Base-by-base conservation (phyloP, 1,284 basidiomycete genomes). In the Xanthoconium separans region DNA sequence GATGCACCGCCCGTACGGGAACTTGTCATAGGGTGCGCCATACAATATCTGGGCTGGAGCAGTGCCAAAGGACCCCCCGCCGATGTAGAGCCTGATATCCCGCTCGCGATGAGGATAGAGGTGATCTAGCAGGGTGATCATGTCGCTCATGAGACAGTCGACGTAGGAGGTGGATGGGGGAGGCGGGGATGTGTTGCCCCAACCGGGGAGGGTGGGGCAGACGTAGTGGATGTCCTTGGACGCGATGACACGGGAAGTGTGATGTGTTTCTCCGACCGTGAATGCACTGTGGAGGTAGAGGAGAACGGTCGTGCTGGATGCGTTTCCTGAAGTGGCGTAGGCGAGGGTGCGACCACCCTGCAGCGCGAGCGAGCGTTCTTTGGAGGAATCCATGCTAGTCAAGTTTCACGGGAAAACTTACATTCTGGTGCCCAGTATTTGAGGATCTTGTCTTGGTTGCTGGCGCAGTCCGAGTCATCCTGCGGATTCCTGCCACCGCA, bases 31-130 rank as follows among this genome's bases (percentile, higher is more conserved):
- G 0, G 78, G 61, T 0, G 80, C 75, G 4, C 78, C 80, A 54
- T 79, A 83, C 22, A 85, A 61, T 36, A 84, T 80, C 69, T 85
- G 83, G 0, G 82, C 79, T 8, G 76, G 68, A 6, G 76, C 73
- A 0, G 78, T 79, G 24, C 82, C 84, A 55, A 76, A 81, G 10
- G 79, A 80, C 15, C 80, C 78, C 1, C 79, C 83, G 5, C 71
- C 68, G 47, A 83, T 56, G 68, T 79, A 82, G 43, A 84, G 70
- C 56, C 70, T 74, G 41, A 81, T 71, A 15, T 73, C 60, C 20
- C 66, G 53, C 20, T 67, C 63, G 13, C 63, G 53, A 16, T 75
- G 65, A 2, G 78, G 76, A 58, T 83, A 80, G 22, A 83, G 72
- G 59, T 80, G 76, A 20, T 72, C 69, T 46, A 85, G 72, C 36